Base-by-base conservation (phyloP, 345 rosid species). In the Hibiscus trionum region DNA sequence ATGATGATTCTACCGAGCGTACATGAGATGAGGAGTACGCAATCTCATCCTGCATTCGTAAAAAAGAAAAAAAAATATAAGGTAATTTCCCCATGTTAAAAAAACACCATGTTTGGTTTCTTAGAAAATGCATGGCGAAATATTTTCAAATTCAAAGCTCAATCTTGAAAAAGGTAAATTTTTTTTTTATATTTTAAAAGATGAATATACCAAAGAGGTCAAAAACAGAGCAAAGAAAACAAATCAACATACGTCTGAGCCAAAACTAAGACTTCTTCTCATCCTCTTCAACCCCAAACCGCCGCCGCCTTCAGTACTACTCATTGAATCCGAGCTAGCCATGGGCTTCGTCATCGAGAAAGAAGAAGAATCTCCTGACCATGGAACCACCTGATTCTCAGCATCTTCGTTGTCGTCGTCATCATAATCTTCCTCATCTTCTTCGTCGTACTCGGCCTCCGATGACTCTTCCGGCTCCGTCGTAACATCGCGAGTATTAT, bases 341-440 rank as follows among this genome's bases (percentile, higher is more conserved):
- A 39, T 77, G 66, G 88, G 67, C 46, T 47, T 76, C 12, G 69
- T 44, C 8, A 77, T 52, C 4, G 82, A 26, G n/a, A 67, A 50
- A 49, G 71, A 67, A 16, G 73, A 47, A 24, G 77, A 52, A 35
- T 69, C 62, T 35, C 55, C 82, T 17, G 88, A 82, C 91, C 84
- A 87, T 1, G 98, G 98, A 33, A 93, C 97, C 76, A 93, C 95
- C 73, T 90, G 98, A 80, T 90, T 90, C 61, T 93, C 96, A 9
- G 84, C 85, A 7, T 77, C 85, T 37, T 75, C 67, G 9, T 62
- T 46, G 3, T 62, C 15, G 0, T 63, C 7, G 0, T 37, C 26
- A 0, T 71, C 79, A 0, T 76, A 82, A 0, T 80, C 27, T 0
- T 79, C 80, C 0, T 72, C 84, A 0, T 78, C 84, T 1, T 82